phyloP scores from a whole-genome alignment of 225 moss, liverwort and hornwort genomes.

The Physcomitrellopsis africana region DNA sequence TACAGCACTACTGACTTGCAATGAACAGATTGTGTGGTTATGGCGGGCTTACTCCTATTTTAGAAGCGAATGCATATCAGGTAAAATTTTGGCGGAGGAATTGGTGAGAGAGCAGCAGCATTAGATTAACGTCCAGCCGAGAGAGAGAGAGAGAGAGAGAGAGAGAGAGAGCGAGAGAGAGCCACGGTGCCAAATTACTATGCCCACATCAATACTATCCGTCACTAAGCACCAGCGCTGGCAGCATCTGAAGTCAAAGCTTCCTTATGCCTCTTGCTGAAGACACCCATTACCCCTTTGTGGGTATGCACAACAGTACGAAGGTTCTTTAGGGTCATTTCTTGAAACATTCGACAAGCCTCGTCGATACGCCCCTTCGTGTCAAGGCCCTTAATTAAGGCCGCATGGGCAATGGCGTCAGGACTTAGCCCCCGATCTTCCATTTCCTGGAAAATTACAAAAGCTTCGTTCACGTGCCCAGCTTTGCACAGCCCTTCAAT shows the following conservation, averaged over 20 bases:
- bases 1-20: background rate
- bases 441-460: constrained; percentile 52
- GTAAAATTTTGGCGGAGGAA: background rate
- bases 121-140: background rate
- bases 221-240: constrained; percentile 4
- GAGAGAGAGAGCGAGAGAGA: background rate
- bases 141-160: background rate
- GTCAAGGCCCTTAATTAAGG: constrained; percentile 53
- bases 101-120: constrained; percentile 5
- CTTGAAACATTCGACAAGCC: constrained; percentile 51
- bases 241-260: constrained; percentile 23
- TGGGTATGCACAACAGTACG: constrained; percentile 47
- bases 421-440: constrained; percentile 44
- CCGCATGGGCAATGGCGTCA: constrained; percentile 48
- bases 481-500: constrained; percentile 52
- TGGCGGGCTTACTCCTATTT: constrained; percentile 11
- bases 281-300: constrained; percentile 55
- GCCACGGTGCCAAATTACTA: background rate
- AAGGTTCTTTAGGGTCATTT: constrained; percentile 54
- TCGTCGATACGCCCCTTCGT: constrained; percentile 46
- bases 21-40: background rate
- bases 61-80: background rate
- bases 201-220: background rate
- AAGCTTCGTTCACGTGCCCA: constrained; percentile 48
- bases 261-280: constrained; percentile 48